These are phyloP conservation scores for Ruellia speciosa DNA, from an alignment of 305 asterid genomes.

Conservation along the genomic window DNA sequence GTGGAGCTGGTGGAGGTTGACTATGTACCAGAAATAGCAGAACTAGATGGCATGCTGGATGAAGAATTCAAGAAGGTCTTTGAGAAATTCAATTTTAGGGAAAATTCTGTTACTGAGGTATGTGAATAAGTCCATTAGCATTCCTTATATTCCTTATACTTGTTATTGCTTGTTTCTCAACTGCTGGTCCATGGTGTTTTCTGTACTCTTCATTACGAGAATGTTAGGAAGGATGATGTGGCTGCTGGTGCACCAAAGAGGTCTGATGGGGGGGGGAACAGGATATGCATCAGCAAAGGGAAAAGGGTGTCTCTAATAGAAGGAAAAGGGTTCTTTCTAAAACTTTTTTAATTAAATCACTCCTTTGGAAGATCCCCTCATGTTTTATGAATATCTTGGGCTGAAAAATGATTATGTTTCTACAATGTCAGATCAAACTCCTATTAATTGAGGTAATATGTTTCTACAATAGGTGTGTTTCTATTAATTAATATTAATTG, in stretches of 20 bases:
- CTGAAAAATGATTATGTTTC: not conserved
- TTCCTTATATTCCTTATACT: constrained; percentile 3
- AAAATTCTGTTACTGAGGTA: constrained; percentile 55
- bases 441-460: not conserved
- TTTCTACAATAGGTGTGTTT: not conserved
- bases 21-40: constrained; percentile 86
- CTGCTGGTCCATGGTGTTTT: no score
- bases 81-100: constrained; percentile 70
- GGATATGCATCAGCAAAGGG: constrained; percentile 63
- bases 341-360: not conserved
- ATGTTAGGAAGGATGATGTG: constrained; percentile 56
- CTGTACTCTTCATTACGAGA: no score
- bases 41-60: constrained; percentile 51
- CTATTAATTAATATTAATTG: constrained; percentile 13
- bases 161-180: no score
- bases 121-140: not conserved
- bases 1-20: constrained; percentile 69
- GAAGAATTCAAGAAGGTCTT: constrained; percentile 81
- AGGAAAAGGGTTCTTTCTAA: constrained; percentile 62
- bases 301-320: constrained; percentile 77
- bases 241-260: constrained; percentile 60
- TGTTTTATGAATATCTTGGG: not conserved
- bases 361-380: no score
- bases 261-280: constrained; percentile 87
- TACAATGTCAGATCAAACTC: no score